Base-by-base conservation (phyloP, 2,329 filamentous ascomycete species). In the Emergomyces pasteurianus region DNA sequence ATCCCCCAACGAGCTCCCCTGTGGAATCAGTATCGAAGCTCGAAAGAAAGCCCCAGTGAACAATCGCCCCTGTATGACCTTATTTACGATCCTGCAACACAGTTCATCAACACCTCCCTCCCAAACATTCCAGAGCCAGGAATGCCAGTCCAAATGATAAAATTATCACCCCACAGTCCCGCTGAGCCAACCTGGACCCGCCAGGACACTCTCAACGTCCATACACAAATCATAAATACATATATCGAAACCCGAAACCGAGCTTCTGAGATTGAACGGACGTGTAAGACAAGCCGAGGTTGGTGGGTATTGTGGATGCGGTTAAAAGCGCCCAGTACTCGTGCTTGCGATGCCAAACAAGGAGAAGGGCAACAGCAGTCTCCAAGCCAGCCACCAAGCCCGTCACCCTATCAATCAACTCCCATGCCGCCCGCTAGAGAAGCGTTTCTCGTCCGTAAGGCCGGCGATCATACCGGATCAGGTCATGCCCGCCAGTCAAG, bases 241-340 rank as follows among this genome's bases (percentile, higher is more conserved):
- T 76, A 84, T 58, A 69, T 72, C n/a, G 77, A 78, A 61, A 84
- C 83, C 1, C 75, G 79, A 2, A 71, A 71, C 26, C 72, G 72
- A 1, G 64, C 70, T 0, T 69, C 73, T 9, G 83, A 86, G 63
- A 74, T 82, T 7, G 84, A 87, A 66, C 77, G 82, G 38, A 86
- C 81, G 0, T 81, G 80, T 70, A 86, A 86, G 71, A 86, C 84
- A 0, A 79, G 73, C 50, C 78, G 84, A n/a, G 82, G 82, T 7
- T 87, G 84, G 84, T 87, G 84, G 84, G 78, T 87, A 1, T 80
- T 86, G 26, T 87, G 84, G 84, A 80, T 86, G 71, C 78, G 82
- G 9, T 71, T 85, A 36, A 74, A 75, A 5, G 58, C 61, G n/a
- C 36, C 59, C 10, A 61, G 34, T 18, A 40, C 47, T 26, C 18